Percentiles rank a stretch among this genome's conserved stretches.
Conservation (phyloP, 495 filamentous ascomycete genomes). For the Aspergillus avenaceus region DNA sequence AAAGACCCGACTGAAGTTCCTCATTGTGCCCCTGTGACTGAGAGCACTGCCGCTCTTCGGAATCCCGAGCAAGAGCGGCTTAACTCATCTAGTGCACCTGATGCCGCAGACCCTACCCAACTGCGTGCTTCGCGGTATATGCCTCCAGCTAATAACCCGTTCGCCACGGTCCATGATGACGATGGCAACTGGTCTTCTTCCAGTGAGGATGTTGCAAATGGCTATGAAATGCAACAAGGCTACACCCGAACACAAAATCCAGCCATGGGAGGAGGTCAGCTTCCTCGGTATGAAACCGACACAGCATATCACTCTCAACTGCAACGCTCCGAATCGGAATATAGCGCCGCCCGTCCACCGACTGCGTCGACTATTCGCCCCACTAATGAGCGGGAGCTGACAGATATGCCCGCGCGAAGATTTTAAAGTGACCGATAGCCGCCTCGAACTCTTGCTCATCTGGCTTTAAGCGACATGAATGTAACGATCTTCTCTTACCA, state of each 20-base stretch:
- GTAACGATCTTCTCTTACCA: too few relatives aligned
- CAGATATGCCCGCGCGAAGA: constrained; percentile 15
- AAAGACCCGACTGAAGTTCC: constrained; percentile 24
- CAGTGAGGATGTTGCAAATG: constrained; percentile 37
- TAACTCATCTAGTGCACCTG: constrained; percentile 7
- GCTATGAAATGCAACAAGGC: constrained; percentile 41
- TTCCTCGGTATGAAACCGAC: constrained; percentile 23
- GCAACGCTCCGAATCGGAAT: constrained; percentile 8
- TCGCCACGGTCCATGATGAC: constrained; percentile 25
- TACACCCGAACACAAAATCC: constrained; percentile 27
- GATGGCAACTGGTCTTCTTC: constrained; percentile 41
- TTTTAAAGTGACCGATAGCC: constrained; percentile 6
- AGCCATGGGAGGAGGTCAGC: constrained; percentile 12
- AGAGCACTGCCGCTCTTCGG: constrained; percentile 29
- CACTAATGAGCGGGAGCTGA: constrained; percentile 20
- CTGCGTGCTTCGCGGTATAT: constrained; percentile 10
- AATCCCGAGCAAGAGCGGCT: constrained; percentile 33
- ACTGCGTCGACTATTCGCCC: constrained; percentile 9
- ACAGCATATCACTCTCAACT: constrained; percentile 34
- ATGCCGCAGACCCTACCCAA: not conserved
- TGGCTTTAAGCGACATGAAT: constrained; percentile 1
- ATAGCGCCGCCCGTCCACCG: constrained; percentile 4
- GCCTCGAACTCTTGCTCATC: not conserved
- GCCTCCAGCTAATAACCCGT: constrained; percentile 17
- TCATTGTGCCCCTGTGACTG: constrained; percentile 5